A percentile compares a stretch with the other conserved stretches of the same genome.
These are phyloP conservation scores for Macrolepiota dolichaula DNA, from an alignment of 768 basidiomycete genomes.

Conservation along the genomic window DNA sequence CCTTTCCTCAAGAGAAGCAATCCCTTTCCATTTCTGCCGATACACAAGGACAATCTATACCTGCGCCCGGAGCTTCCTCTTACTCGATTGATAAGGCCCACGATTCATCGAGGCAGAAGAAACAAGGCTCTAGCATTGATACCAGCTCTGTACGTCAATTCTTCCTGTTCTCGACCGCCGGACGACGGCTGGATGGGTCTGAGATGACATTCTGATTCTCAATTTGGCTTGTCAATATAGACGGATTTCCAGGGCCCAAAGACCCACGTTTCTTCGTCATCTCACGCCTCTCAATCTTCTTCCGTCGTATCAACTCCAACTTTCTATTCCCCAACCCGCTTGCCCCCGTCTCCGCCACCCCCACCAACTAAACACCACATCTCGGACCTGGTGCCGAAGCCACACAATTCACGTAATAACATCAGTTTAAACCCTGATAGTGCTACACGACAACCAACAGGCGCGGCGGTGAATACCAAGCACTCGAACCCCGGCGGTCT, in stretches of 20 bases:
- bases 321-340: neutral
- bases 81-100: neutral
- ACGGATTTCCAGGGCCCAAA: neutral
- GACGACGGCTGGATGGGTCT: no score
- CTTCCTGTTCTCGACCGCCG: neutral
- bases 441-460: neutral
- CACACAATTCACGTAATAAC: conserved; percentile 11
- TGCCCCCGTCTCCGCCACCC: neutral
- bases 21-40: conserved; percentile 52
- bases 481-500: conserved; percentile 19
- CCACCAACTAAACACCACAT: neutral
- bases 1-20: conserved; percentile 38
- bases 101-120: neutral
- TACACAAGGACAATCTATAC: conserved; percentile 3
- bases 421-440: neutral
- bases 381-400: neutral
- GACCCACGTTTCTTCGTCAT: conserved; percentile 8
- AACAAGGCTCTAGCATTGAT: neutral
- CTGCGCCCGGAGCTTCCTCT: neutral
- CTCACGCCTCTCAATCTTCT: conserved; percentile 5
- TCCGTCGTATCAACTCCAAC: conserved; percentile 4
- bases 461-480: conserved; percentile 11
- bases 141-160: conserved; percentile 6
- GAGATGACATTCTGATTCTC: neutral
- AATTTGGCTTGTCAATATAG: conserved; percentile 4